Percentiles rank a stretch among this genome's conserved stretches.
Conservation (phyloP, 2,329 filamentous ascomycete species). For the Aspergillus neoniger region DNA sequence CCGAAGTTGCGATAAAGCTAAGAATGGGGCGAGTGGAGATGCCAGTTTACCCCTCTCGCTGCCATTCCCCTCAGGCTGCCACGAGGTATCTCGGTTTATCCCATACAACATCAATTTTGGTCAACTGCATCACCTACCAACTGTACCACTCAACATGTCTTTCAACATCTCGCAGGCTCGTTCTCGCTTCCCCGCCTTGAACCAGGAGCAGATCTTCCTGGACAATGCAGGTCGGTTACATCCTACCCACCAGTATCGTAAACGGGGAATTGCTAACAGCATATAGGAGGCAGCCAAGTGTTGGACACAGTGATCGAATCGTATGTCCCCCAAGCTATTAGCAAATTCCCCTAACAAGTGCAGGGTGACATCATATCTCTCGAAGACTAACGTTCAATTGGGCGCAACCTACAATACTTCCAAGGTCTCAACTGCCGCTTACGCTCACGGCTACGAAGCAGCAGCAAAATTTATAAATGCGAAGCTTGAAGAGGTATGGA, state of each 20-base stretch:
- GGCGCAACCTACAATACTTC: conserved; percentile 69
- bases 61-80: not conserved
- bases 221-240: conserved; percentile 60
- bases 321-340: conserved; percentile 45
- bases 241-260: not conserved
- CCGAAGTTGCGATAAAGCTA: not conserved
- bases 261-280: not conserved
- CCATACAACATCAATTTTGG: not conserved
- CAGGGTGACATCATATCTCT: conserved; percentile 67
- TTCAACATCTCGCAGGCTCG: conserved; percentile 60
- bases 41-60: not conserved
- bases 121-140: not conserved
- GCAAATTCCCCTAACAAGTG: not conserved
- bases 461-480: conserved; percentile 73
- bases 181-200: conserved; percentile 67
- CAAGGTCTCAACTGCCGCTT: conserved; percentile 60
- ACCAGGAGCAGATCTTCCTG: conserved; percentile 68
- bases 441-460: conserved; percentile 62
- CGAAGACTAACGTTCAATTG: conserved; percentile 71
- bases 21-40: not conserved
- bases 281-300: conserved; percentile 66
- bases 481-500: conserved; percentile 61
- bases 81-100: not conserved
- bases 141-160: conserved; percentile 26
- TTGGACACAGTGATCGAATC: conserved; percentile 67